These are phyloP conservation scores for Naumovozyma castellii DNA, from an alignment of 805 yeast species.

Conservation along the genomic window DNA sequence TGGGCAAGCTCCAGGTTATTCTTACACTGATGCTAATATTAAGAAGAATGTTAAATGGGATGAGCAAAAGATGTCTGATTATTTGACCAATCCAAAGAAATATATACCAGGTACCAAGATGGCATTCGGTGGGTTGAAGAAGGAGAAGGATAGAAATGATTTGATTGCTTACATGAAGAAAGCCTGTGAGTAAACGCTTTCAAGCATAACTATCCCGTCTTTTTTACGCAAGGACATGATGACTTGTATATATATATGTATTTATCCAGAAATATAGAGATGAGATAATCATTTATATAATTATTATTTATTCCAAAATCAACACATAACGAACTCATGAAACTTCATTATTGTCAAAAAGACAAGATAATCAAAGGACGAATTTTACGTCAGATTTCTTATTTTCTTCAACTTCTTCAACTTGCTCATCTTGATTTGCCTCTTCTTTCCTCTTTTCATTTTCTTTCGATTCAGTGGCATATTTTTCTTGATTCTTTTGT, in stretches of 20 bases:
- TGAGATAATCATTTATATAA: no score
- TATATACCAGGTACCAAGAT: conserved; percentile 99
- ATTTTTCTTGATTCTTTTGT: conserved; percentile 43
- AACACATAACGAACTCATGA: no score
- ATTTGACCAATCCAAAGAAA: conserved; percentile 99
- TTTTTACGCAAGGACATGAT: no score
- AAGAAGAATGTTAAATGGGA: conserved; percentile 86
- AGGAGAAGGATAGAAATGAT: conserved; percentile 97
- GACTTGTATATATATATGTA: no score
- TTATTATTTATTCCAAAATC: no score
- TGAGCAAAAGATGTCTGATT: conserved; percentile 83
- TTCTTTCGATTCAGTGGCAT: conserved; percentile 20
- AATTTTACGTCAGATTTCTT: not conserved
- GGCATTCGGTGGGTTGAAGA: conserved; percentile 99
- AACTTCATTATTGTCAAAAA: no score
- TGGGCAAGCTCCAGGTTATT: conserved; percentile 86
- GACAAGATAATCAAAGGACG: no score
- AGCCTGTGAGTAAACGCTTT: conserved; percentile 38
- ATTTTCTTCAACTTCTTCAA: conserved; percentile 2
- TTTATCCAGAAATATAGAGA: no score
- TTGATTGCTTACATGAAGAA: conserved; percentile 71
- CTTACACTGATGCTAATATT: conserved; percentile 97
- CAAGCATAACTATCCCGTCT: not conserved
- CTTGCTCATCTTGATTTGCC: not conserved
- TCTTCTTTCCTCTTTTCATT: not conserved